Percentiles rank a stretch among this genome's conserved stretches.
Conservation (phyloP, 2,329 filamentous ascomycete genomes). For the Byssothecium circinans region DNA sequence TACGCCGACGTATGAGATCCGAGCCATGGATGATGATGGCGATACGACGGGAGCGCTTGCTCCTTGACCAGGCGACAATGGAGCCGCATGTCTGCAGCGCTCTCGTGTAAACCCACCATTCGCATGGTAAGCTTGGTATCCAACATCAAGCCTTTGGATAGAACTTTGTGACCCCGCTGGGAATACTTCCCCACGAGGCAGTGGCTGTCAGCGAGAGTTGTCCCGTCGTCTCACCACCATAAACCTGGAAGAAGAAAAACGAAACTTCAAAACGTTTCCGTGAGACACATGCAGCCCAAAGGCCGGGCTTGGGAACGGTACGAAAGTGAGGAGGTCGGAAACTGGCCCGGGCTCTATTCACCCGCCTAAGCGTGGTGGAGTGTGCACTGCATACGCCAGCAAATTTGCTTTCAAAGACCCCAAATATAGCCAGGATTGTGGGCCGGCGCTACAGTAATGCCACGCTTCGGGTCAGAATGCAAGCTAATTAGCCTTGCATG, state of each 20-base stretch:
- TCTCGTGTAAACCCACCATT: constrained; percentile 36
- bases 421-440: constrained; percentile 27
- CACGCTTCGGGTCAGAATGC: constrained; percentile 34
- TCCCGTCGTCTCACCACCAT: constrained; percentile 18
- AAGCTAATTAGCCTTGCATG: constrained; percentile 34
- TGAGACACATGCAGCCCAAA: constrained; percentile 16
- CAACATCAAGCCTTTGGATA: not conserved
- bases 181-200: not conserved
- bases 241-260: constrained; percentile 1
- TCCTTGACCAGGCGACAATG: constrained; percentile 11
- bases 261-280: constrained; percentile 15
- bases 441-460: constrained; percentile 20
- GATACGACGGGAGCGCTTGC: constrained; percentile 23
- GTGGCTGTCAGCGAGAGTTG: constrained; percentile 8
- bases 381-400: constrained; percentile 29
- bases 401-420: constrained; percentile 26
- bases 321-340: constrained; percentile 10
- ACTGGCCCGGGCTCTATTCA: constrained; percentile 19
- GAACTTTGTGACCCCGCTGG: not conserved
- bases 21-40: constrained; percentile 18
- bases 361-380: constrained; percentile 14
- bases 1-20: constrained; percentile 26
- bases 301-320: not conserved
- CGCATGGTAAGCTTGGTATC: constrained; percentile 13
- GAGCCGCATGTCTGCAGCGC: constrained; percentile 36